Evolutionary conservation across 768 basidiomycete genomes (phyloP).

Genomic region (Termitomyces sp.): DNA sequence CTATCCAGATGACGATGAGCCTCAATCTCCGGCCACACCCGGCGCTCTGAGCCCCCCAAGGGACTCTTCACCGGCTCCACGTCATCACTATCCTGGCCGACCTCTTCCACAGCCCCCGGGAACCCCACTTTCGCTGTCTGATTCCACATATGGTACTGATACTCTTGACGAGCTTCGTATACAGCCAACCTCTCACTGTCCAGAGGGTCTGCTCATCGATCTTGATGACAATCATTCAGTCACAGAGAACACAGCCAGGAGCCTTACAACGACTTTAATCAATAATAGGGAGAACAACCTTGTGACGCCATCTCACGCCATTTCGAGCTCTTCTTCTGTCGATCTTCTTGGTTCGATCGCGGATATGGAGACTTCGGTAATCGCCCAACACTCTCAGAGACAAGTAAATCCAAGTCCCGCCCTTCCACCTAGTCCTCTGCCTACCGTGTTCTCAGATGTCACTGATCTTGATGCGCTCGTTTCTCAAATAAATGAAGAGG

Average conservation of each 20-base stretch:
- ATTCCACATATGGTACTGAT: slow-evolving; percentile 28
- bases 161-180: slow-evolving; percentile 19
- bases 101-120: slow-evolving; percentile 46
- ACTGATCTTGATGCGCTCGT: slow-evolving; percentile 64
- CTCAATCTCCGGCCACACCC: neutral
- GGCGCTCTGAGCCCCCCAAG: slow-evolving; percentile 7
- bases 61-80: slow-evolving; percentile 20
- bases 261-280: neutral
- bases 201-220: slow-evolving; percentile 54
- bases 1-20: neutral
- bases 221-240: slow-evolving; percentile 32
- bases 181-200: slow-evolving; percentile 19
- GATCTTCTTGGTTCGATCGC: slow-evolving; percentile 14
- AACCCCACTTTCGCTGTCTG: slow-evolving; percentile 19
- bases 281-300: neutral
- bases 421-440: slow-evolving; percentile 7
- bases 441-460: slow-evolving; percentile 26
- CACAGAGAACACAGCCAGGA: neutral
- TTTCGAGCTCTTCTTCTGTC: slow-evolving; percentile 14
- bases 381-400: neutral
- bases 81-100: slow-evolving; percentile 48
- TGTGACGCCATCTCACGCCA: slow-evolving; percentile 1
- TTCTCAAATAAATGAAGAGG: slow-evolving; percentile 42
- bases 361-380: slow-evolving; percentile 3
- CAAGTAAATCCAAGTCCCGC: neutral